Conservation (phyloP, 371 early-diverging fungal genomes). For the Syncephalastrum monosporum region DNA sequence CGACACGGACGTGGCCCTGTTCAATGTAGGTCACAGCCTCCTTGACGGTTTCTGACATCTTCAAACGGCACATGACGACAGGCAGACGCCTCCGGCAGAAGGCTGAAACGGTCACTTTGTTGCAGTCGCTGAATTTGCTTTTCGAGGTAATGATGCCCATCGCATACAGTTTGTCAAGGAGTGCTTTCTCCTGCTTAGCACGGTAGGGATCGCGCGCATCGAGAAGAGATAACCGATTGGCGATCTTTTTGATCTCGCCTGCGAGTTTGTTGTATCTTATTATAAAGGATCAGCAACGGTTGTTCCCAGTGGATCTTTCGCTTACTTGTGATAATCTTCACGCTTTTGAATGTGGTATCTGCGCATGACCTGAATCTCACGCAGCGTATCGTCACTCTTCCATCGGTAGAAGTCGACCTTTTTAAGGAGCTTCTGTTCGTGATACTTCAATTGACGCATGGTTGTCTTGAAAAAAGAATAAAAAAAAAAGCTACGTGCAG, state of each 20-base stretch:
- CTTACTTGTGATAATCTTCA: constrained; percentile 94
- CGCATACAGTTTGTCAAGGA: constrained; percentile 89
- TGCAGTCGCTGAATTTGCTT: constrained; percentile 85
- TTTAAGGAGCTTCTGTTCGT: constrained; percentile 97
- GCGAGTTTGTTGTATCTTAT: constrained; percentile 89
- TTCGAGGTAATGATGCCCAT: constrained; percentile 90
- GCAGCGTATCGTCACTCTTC: constrained; percentile 90
- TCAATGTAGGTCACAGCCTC: constrained; percentile 95
- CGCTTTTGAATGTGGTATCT: constrained; percentile 91
- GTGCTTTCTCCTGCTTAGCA: constrained; percentile 70
- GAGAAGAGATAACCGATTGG: constrained; percentile 87
- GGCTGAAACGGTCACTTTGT: constrained; percentile 89
- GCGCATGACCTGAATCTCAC: constrained; percentile 91
- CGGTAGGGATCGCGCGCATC: constrained; percentile 91
- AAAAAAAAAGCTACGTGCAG: neutral
- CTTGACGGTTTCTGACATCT: constrained; percentile 96
- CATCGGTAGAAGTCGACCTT: constrained; percentile 99
- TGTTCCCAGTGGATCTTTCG: neutral
- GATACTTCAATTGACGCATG: constrained; percentile 88
- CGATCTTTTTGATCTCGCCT: constrained; percentile 85
- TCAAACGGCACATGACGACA: constrained; percentile 91
- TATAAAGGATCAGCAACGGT: neutral
- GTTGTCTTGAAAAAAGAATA: constrained; percentile 4
- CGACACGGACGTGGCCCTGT: constrained; percentile 98
- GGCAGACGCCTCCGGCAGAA: constrained; percentile 95